Evolutionary conservation across 2,329 filamentous ascomycete genomes (phyloP).

Genomic region (Akanthomyces uredinophilus): DNA sequence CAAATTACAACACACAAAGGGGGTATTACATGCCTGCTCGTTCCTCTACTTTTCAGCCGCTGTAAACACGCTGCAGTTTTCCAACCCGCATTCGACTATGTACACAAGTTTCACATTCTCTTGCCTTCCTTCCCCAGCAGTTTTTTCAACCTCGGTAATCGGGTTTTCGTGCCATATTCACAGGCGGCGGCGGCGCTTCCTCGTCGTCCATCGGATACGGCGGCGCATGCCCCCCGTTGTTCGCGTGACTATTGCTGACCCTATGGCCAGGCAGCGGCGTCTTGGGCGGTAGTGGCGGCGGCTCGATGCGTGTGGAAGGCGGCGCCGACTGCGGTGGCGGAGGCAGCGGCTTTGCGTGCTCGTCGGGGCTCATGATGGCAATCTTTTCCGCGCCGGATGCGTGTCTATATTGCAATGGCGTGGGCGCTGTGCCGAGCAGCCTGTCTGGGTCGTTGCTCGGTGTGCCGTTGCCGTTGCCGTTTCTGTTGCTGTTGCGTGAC

Average conservation of each 20-base stretch:
- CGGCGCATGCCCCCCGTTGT: constrained; percentile 35
- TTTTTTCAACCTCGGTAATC: constrained; percentile 51
- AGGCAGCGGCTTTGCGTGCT: constrained; percentile 41
- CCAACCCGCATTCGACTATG: neutral
- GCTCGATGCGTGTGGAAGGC: constrained; percentile 41
- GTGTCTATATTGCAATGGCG: constrained; percentile 53
- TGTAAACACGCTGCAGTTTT: neutral
- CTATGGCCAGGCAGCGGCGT: constrained; percentile 60
- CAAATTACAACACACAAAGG: neutral
- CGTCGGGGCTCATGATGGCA: constrained; percentile 55
- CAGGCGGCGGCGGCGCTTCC: constrained; percentile 74
- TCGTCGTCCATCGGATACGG: constrained; percentile 68
- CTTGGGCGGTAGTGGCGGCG: constrained; percentile 72
- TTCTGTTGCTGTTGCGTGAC: constrained; percentile 22
- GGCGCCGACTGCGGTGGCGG: constrained; percentile 29
- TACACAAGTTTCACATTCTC: neutral
- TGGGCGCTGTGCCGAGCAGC: constrained; percentile 51
- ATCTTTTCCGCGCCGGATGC: constrained; percentile 61
- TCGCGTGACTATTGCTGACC: constrained; percentile 11
- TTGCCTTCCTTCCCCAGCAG: neutral
- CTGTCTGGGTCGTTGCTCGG: constrained; percentile 47
- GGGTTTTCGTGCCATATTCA: constrained; percentile 84
- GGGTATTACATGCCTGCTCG: constrained; percentile 3
- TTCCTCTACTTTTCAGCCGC: neutral
- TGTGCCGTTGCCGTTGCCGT: constrained; percentile 28